Conservation (phyloP, 768 basidiomycete genomes). For the Trametes elegans region DNA sequence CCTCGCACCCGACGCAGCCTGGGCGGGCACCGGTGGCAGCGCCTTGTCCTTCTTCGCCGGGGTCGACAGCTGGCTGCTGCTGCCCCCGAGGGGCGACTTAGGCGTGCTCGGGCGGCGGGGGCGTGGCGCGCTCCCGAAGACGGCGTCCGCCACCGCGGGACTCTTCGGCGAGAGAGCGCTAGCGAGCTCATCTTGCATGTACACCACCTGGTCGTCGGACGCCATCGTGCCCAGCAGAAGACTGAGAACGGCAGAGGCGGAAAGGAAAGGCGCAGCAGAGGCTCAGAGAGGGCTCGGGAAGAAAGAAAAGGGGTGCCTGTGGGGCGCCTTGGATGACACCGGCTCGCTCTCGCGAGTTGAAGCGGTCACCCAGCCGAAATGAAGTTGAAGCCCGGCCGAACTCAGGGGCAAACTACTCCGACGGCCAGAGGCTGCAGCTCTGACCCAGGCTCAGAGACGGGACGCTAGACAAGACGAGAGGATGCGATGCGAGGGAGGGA, state of each 20-base stretch:
- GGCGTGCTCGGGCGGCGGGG: constrained; percentile 16
- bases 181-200: constrained; percentile 11
- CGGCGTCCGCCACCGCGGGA: constrained; percentile 15
- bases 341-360: constrained; percentile 8
- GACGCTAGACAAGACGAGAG: too few species aligned
- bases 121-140: constrained; percentile 26
- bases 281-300: background rate
- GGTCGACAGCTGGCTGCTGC: constrained; percentile 8
- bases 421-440: too few species aligned
- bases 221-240: background rate
- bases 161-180: constrained; percentile 16
- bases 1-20: background rate
- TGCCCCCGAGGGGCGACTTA: constrained; percentile 7
- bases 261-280: background rate
- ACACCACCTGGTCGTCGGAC: constrained; percentile 12
- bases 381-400: too few species aligned
- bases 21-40: constrained; percentile 1
- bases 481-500: background rate
- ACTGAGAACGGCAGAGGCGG: background rate
- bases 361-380: background rate
- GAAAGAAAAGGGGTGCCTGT: background rate
- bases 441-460: too few species aligned
- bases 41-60: constrained; percentile 2
- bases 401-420: too few species aligned
- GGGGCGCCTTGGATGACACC: constrained; percentile 7